Evolutionary conservation across 805 yeast species (phyloP), one percentile per base, ranked within the genome.

Genomic region (Pichia pseudocactophila): DNA sequence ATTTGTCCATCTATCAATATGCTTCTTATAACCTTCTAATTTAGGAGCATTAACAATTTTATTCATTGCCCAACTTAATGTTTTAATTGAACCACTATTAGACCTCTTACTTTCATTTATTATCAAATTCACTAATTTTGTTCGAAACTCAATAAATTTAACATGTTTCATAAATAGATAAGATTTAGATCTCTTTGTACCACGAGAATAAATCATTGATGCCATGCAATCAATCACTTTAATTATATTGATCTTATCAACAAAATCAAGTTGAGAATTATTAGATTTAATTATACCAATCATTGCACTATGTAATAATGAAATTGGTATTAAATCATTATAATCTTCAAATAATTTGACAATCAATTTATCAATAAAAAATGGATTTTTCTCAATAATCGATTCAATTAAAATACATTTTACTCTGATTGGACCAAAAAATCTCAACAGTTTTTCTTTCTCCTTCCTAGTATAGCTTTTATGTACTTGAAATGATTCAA

Each of bases 51-150:
- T 44, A 5, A 44, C 37, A 18, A 53, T 42, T 42, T 57, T 59
- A 6, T 43, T 45, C 38, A 59, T 45, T 2, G 55, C 62, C 60
- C 61, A 56, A 25, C 44, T 47, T 32, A 59, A 34, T 9, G 53
- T 47, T 11, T 34, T 43, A 37, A 52, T 28, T 12, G 50, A 42
- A 4, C 56, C 58, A 17, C 48, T 46, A 31, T 57, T 47, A 11
- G 42, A 47, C 15, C 39, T 38, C 15, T n/a, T 34, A 2, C 61
- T 50, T 25, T 55, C 57, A 1, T 37, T 28, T 10, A 59, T 47
- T 15, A 59, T 36, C 7, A 44, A 28, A 40, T 58, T 51, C 34
- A 59, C 47, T 17, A 59, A 41, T 26, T 37, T 35, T n/a, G 46
- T 38, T 26, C 44, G 42, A 7, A 48, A 41, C 18, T 45, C 42